Evolutionary conservation across 495 filamentous ascomycete genomes (phyloP).

Genomic region (Xylaria curta): DNA sequence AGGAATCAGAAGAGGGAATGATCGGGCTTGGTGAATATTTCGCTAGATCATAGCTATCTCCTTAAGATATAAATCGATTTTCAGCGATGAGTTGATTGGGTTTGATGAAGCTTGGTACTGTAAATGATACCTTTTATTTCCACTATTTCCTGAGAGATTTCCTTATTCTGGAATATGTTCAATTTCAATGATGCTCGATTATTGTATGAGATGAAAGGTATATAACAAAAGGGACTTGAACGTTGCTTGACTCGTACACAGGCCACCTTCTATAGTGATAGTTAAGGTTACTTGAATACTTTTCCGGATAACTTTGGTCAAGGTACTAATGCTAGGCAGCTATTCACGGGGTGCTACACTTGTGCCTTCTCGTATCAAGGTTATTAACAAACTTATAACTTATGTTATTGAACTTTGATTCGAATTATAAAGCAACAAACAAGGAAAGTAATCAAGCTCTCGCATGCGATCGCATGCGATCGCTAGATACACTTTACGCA

Average conservation of each 20-base stretch:
- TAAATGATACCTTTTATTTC: neutral
- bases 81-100: neutral
- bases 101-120: neutral
- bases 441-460: neutral
- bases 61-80: neutral
- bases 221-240: too few relatives aligned
- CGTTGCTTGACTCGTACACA: neutral
- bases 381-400: neutral
- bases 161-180: neutral
- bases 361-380: too few relatives aligned
- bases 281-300: neutral
- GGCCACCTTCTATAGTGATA: neutral
- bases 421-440: neutral
- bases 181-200: neutral
- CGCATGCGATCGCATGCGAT: neutral
- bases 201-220: neutral
- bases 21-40: neutral
- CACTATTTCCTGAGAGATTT: neutral
- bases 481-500: too few relatives aligned
- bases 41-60: neutral
- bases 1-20: conserved; percentile 9
- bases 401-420: neutral
- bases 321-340: too few relatives aligned
- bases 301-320: too few relatives aligned
- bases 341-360: too few relatives aligned